These are phyloP conservation scores for Chalaropsis thielavioides DNA, from an alignment of 2,329 filamentous ascomycete species.

Conservation along the genomic window DNA sequence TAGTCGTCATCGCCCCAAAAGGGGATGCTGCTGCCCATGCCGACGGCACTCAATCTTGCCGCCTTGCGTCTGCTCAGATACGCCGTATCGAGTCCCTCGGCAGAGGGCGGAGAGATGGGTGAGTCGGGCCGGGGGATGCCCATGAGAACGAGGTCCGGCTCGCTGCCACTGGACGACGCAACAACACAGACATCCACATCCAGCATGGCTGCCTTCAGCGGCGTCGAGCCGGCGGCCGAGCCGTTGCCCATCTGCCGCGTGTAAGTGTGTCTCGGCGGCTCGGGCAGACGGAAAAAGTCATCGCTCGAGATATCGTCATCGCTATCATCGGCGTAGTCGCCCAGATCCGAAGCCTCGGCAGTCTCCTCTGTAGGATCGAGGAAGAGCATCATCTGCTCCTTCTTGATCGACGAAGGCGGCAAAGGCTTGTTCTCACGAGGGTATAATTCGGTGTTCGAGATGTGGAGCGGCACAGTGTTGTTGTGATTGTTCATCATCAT, in stretches of 20 bases:
- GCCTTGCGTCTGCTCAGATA: slow-evolving; percentile 25
- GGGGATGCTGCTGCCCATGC: slow-evolving; percentile 24
- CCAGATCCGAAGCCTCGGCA: slow-evolving; percentile 13
- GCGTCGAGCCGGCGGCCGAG: slow-evolving; percentile 6
- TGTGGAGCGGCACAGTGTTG: not conserved
- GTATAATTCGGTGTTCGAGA: not conserved
- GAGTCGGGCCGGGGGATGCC: slow-evolving; percentile 29
- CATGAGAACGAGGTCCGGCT: not conserved
- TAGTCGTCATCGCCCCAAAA: slow-evolving; percentile 32
- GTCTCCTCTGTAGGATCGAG: slow-evolving; percentile 12
- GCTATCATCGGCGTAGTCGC: slow-evolving; percentile 18
- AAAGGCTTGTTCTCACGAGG: slow-evolving; percentile 18
- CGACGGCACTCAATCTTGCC: slow-evolving; percentile 31
- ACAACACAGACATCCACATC: slow-evolving; percentile 10
- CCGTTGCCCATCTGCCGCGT: not conserved
- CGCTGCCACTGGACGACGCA: slow-evolving; percentile 6
- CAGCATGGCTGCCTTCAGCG: slow-evolving; percentile 20
- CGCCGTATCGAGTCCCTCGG: slow-evolving; percentile 21
- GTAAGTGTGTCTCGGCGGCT: slow-evolving; percentile 14
- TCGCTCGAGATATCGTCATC: slow-evolving; percentile 20
- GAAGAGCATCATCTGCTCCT: slow-evolving; percentile 17
- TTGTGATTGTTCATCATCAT: slow-evolving; percentile 3
- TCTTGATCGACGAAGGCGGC: slow-evolving; percentile 11
- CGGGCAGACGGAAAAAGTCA: slow-evolving; percentile 17
- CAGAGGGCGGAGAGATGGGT: slow-evolving; percentile 21